phyloP scores from a whole-genome alignment of 768 basidiomycete genomes.

The Suillus cothurnatus region DNA sequence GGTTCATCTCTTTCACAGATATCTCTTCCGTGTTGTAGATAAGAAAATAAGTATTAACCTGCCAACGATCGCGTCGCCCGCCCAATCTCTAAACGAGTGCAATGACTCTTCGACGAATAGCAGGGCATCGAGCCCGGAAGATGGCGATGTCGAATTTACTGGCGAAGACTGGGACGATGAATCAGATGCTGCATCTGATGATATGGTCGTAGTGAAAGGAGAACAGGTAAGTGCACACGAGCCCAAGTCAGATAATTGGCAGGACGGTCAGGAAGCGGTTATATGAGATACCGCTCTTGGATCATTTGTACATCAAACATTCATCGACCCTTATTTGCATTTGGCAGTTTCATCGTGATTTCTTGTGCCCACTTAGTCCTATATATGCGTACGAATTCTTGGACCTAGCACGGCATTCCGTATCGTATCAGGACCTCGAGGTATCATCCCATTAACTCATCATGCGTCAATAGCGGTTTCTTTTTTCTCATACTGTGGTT shows the following conservation, averaged over 20 bases:
- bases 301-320: constrained; percentile 21
- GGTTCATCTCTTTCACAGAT: too few relatives aligned
- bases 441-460: constrained; percentile 30
- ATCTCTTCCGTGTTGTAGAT: too few relatives aligned
- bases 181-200: constrained; percentile 3
- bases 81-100: too few relatives aligned
- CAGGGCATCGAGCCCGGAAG: too few relatives aligned
- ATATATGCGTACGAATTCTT: constrained; percentile 55
- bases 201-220: background rate
- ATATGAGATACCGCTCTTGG: constrained; percentile 62
- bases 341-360: constrained; percentile 63
- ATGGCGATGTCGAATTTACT: constrained; percentile 8
- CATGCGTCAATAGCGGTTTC: background rate
- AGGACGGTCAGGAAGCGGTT: constrained; percentile 30
- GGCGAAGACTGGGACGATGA: constrained; percentile 9
- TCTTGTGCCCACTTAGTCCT: constrained; percentile 55
- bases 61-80: too few relatives aligned
- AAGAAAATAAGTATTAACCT: too few relatives aligned
- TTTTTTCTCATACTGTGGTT: background rate
- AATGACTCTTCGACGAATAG: too few relatives aligned
- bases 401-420: constrained; percentile 46
- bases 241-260: background rate
- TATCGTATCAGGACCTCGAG: constrained; percentile 56
- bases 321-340: background rate
- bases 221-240: background rate